These are phyloP conservation scores for Yarrowia hollandica DNA, from an alignment of 805 yeast genomes.

Conservation along the genomic window DNA sequence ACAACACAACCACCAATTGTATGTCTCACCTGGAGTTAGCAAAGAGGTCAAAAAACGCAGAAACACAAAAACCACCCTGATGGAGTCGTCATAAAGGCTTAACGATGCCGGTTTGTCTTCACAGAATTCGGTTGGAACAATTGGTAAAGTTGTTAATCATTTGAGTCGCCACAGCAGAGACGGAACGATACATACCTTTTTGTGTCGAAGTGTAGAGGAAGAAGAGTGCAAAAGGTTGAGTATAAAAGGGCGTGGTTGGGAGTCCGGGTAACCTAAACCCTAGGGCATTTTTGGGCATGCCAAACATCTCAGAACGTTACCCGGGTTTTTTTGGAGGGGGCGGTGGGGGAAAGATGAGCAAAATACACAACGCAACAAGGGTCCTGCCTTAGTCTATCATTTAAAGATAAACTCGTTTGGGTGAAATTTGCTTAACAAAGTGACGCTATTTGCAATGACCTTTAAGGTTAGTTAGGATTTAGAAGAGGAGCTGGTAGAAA, in stretches of 20 bases:
- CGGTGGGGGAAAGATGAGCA: background rate
- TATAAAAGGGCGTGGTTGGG: background rate
- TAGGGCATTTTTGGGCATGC: background rate
- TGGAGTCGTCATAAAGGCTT: conserved; percentile 28
- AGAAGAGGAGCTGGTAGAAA: no score
- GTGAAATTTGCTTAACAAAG: no score
- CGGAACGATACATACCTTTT: conserved; percentile 19
- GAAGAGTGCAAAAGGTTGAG: conserved; percentile 4
- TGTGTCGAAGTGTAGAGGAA: conserved; percentile 6
- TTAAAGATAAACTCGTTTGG: no score
- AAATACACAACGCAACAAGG: no score
- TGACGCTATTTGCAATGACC: no score
- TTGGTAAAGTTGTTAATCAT: conserved; percentile 27
- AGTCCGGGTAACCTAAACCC: conserved; percentile 5
- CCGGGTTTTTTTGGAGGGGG: background rate
- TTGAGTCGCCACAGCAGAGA: conserved; percentile 7
- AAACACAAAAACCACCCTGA: no score
- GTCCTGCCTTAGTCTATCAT: no score
- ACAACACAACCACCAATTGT: background rate
- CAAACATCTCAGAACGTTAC: background rate
- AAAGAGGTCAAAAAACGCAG: background rate
- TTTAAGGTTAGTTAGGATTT: no score
- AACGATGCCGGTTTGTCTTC: conserved; percentile 29
- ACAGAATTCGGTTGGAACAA: conserved; percentile 28
- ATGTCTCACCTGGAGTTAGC: conserved; percentile 27